Percentiles rank a stretch among this genome's conserved stretches.
Conservation (phyloP, 495 filamentous ascomycete genomes). For the Cercophora newfieldiana region DNA sequence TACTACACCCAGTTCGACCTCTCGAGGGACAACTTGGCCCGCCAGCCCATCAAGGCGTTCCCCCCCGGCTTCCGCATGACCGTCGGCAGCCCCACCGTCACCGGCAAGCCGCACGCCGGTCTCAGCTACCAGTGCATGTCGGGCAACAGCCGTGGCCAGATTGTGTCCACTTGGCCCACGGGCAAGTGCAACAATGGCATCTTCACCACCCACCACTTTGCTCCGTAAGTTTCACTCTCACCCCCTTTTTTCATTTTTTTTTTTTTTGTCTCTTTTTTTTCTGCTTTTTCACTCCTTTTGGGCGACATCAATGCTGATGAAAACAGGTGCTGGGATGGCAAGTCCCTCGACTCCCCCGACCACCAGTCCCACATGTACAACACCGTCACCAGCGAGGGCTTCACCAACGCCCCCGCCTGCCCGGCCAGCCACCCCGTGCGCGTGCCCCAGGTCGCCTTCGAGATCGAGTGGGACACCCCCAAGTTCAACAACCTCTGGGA, state of each 20-base stretch:
- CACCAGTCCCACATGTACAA: constrained; percentile 52
- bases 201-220: constrained; percentile 49
- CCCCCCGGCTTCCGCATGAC: constrained; percentile 50
- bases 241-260: no score
- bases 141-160: constrained; percentile 32
- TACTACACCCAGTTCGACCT: constrained; percentile 48
- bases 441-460: constrained; percentile 45
- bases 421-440: constrained; percentile 45
- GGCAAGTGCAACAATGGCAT: constrained; percentile 44
- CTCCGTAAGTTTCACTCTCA: no score
- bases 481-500: constrained; percentile 48
- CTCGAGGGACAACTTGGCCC: constrained; percentile 29
- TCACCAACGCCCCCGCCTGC: constrained; percentile 39
- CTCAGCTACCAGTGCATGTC: constrained; percentile 46
- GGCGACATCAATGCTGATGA: background rate
- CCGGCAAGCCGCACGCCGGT: constrained; percentile 36
- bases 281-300: no score
- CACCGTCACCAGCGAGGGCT: constrained; percentile 38
- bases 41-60: constrained; percentile 38
- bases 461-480: constrained; percentile 47
- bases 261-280: background rate
- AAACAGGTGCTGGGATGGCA: constrained; percentile 50
- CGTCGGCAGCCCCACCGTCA: constrained; percentile 42
- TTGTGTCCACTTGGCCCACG: constrained; percentile 43
- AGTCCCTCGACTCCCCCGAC: constrained; percentile 53